Percentiles rank a stretch among this genome's conserved stretches.
These are phyloP conservation scores for Tulasnella sp. DNA, from an alignment of 768 basidiomycete species.

Conservation along the genomic window DNA sequence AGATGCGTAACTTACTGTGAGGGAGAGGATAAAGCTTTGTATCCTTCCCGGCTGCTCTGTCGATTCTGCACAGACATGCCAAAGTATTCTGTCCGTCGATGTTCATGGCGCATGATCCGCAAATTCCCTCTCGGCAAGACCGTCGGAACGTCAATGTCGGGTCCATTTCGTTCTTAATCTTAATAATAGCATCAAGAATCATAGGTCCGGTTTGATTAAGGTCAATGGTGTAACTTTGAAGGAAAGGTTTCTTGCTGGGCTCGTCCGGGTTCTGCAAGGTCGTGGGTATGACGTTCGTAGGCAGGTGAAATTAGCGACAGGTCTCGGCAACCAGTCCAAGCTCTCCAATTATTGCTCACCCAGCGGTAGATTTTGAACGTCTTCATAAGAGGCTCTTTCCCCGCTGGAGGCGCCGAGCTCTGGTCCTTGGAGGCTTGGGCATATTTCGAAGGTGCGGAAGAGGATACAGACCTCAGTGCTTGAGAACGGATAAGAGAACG, in stretches of 20 bases:
- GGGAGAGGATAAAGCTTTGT: constrained; percentile 94
- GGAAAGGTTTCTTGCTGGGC: constrained; percentile 79
- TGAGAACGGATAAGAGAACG: constrained; percentile 3
- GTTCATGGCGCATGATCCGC: constrained; percentile 99
- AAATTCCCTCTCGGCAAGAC: constrained; percentile 91
- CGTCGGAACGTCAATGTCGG: constrained; percentile 94
- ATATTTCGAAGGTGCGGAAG: constrained; percentile 11
- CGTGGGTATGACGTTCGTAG: constrained; percentile 1
- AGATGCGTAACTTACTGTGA: constrained; percentile 60
- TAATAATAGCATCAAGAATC: constrained; percentile 89
- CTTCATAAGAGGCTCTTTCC: constrained; percentile 52
- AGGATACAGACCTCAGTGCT: constrained; percentile 11
- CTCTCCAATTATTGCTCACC: constrained; percentile 42
- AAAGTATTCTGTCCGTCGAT: constrained; percentile 97
- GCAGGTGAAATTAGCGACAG: constrained; percentile 2
- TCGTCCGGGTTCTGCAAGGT: constrained; percentile 77
- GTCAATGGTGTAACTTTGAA: constrained; percentile 65
- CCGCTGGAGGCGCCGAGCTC: constrained; percentile 4
- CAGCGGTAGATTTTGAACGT: constrained; percentile 99
- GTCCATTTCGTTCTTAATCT: constrained; percentile 98
- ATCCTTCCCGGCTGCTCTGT: constrained; percentile 60
- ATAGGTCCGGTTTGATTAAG: constrained; percentile 27
- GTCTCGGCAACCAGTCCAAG: constrained; percentile 2
- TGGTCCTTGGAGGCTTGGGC: constrained; percentile 12
- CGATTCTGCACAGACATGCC: constrained; percentile 93